A percentile compares a stretch with the other conserved stretches of the same genome.
phyloP scores from a whole-genome alignment of 495 filamentous ascomycete genomes.

The Lasiosphaeria miniovina region DNA sequence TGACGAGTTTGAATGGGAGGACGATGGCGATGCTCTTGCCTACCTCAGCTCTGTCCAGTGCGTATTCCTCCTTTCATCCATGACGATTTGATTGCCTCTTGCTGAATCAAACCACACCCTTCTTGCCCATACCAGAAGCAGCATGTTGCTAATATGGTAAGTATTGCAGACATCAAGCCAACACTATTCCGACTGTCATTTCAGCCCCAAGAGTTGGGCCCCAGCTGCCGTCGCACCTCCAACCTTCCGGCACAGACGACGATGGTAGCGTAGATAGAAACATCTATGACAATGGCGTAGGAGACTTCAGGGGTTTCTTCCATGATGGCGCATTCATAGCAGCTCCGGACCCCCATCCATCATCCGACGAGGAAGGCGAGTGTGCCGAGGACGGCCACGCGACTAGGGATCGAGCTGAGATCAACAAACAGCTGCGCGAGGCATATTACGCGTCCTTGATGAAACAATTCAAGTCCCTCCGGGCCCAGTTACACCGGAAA shows the following conservation, averaged over 20 bases:
- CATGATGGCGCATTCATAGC: conserved; percentile 70
- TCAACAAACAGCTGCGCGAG: conserved; percentile 52
- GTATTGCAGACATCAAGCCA: conserved; percentile 67
- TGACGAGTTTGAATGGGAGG: conserved; percentile 56
- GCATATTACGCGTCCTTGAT: conserved; percentile 63
- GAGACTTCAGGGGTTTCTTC: conserved; percentile 59
- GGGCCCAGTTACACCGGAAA: conserved; percentile 51
- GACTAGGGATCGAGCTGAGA: conserved; percentile 20
- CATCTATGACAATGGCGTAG: conserved; percentile 41
- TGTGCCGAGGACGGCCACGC: conserved; percentile 17
- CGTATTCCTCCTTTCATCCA: conserved; percentile 32
- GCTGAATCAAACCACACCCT: conserved; percentile 30
- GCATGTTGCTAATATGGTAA: conserved; percentile 41
- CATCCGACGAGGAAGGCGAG: conserved; percentile 9
- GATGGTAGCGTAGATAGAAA: conserved; percentile 35
- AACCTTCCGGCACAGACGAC: conserved; percentile 8
- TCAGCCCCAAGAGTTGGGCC: conserved; percentile 53
- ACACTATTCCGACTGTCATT: conserved; percentile 63
- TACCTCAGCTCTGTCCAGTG: conserved; percentile 83
- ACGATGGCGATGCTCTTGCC: conserved; percentile 60
- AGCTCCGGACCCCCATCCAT: conserved; percentile 30
- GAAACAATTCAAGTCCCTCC: conserved; percentile 57
- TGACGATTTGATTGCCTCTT: conserved; percentile 17
- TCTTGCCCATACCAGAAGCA: conserved; percentile 18
- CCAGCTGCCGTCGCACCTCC: conserved; percentile 36